A percentile compares a stretch with the other conserved stretches of the same genome.
These are phyloP conservation scores for Teunomyces cretensis DNA, from an alignment of 805 yeast genomes.

Conservation along the genomic window DNA sequence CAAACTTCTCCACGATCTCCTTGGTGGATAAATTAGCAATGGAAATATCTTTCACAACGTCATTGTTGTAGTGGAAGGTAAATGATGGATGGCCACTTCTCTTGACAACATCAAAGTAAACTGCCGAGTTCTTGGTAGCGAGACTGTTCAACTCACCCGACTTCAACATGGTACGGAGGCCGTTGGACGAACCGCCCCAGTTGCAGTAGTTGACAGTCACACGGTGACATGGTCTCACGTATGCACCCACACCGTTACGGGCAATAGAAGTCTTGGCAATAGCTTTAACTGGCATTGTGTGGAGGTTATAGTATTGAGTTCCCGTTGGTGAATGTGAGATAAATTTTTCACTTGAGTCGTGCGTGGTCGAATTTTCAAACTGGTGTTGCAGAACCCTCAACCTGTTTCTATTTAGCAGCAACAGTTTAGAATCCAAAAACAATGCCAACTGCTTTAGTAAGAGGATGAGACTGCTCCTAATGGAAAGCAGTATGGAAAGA, in stretches of 20 bases:
- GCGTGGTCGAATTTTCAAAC: no score
- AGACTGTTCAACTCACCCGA: conserved; percentile 51
- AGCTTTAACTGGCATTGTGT: conserved; percentile 58
- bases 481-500: no score
- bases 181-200: conserved; percentile 93
- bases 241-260: conserved; percentile 77
- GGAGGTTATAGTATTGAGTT: conserved; percentile 1
- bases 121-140: conserved; percentile 61
- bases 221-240: conserved; percentile 69
- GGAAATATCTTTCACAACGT: conserved; percentile 51
- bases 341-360: conserved; percentile 8
- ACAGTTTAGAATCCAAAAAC: no score
- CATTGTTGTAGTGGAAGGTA: conserved; percentile 38
- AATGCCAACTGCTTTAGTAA: no score
- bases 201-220: conserved; percentile 82
- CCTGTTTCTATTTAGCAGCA: no score
- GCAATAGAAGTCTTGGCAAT: conserved; percentile 58
- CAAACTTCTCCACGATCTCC: conserved; percentile 63
- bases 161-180: conserved; percentile 68
- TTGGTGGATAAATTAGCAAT: conserved; percentile 68
- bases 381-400: no score
- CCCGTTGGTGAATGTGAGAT: conserved; percentile 1
- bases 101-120: conserved; percentile 68
- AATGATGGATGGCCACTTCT: conserved; percentile 82
- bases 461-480: no score